Evolutionary conservation across 129 eudicot species (phyloP), one percentile per base, ranked within the genome.

Genomic region (Helianthus tuberosus): DNA sequence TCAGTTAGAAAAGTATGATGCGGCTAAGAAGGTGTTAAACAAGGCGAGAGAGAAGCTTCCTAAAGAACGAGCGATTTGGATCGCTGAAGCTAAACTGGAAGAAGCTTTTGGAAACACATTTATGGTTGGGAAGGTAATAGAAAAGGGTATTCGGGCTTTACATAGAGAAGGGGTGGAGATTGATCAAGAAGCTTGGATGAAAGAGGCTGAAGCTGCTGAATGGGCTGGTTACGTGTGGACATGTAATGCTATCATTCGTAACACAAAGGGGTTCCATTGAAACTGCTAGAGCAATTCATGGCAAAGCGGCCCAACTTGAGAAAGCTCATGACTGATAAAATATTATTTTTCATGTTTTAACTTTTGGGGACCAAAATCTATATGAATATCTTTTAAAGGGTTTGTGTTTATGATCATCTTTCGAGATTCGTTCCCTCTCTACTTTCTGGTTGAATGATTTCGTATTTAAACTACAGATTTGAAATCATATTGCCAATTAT

Each of bases 191-290:
- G 86, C 84, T 49, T 88, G 98, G 98, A 86, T 90, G 96, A 93
- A 84, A 74, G 98, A 93, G 70, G 98, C 96, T 4, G 98, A 94
- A 84, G 97, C 96, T 47, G 89, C 96, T 74, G 98, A 90, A 76
- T 72, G 97, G 51, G 96, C 97, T 6, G 91, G 96, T 6, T 94
- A 96, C 3, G 89, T 94, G n/a, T 88, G 57, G n/a, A 94, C 97
- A n/a, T 93, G 96, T 72, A 85, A 86, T 66, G 98, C 98, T 4
- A 93, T 93, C 3, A 83, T 93, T n/a, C 84, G 77, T 54, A 82
- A 88, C 41, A 93, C 96, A 1, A 78, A 81, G 93, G 47, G 96
- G 98, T 16, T 93, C 96, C 0, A 79, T 90, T 60, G 96, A 93
- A 82, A 93, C 98, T 0, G 96, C 98, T 1, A 84, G 96, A 57